A percentile compares a stretch with the other conserved stretches of the same genome.
Evolutionary conservation across 257 asterid species (phyloP).

Genomic region (Solanum sejunctum): DNA sequence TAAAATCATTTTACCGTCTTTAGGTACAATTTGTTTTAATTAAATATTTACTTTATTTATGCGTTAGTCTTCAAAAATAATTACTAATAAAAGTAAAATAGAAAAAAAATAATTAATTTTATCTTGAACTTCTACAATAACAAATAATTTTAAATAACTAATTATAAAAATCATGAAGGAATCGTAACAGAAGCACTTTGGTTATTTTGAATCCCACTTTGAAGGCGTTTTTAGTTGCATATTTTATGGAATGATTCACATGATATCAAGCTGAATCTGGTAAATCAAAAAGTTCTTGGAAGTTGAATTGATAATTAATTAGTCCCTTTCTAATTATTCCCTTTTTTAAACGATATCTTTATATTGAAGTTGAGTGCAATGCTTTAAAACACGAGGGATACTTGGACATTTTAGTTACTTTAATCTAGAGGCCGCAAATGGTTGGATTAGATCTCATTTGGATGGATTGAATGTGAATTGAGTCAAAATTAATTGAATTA

Average conservation of each 20-base stretch:
- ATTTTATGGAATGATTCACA: neutral
- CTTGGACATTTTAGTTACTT: neutral
- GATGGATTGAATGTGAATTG: too few species aligned
- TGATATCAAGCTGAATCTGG: neutral
- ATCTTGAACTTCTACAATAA: neutral
- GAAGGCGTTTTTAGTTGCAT: neutral
- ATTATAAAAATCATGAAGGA: neutral
- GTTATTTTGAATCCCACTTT: neutral
- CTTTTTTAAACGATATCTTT: neutral
- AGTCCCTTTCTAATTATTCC: neutral
- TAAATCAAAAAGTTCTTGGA: neutral
- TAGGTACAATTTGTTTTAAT: neutral
- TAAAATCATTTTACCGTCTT: neutral
- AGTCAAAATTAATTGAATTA: too few species aligned
- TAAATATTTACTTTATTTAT: neutral
- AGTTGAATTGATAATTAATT: neutral
- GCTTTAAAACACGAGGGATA: neutral
- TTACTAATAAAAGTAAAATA: neutral
- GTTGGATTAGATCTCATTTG: too few species aligned
- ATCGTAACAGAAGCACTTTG: neutral
- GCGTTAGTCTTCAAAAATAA: neutral
- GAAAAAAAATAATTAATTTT: neutral
- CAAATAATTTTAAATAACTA: neutral
- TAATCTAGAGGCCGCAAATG: neutral
- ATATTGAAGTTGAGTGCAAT: neutral